Evolutionary conservation across 225 moss, liverwort and hornwort genomes (phyloP).

Genomic region (Sphagnum contortum): DNA sequence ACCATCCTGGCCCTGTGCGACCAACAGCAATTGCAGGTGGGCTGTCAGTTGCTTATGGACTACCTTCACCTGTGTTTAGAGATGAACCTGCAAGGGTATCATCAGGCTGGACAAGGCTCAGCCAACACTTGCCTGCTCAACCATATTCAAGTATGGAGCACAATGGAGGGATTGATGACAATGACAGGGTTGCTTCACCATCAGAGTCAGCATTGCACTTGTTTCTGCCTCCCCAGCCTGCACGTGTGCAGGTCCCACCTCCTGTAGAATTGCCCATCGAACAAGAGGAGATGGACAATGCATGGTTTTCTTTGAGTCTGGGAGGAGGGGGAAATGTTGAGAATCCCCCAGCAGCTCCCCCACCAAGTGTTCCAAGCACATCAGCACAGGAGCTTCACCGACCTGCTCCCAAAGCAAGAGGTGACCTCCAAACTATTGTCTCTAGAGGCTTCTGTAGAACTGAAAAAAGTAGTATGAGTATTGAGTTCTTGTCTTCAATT

Average conservation of each 20-base stretch:
- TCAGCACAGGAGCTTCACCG: slow-evolving; percentile 21
- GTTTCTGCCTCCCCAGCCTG: slow-evolving; percentile 83
- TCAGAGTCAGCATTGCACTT: slow-evolving; percentile 34
- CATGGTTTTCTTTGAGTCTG: slow-evolving; percentile 46
- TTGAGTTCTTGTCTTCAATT: too few relatives aligned
- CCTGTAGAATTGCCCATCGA: too few relatives aligned
- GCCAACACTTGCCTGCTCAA: slow-evolving; percentile 22
- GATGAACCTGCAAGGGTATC: slow-evolving; percentile 31
- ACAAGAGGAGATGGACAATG: slow-evolving; percentile 32
- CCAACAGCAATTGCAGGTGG: slow-evolving; percentile 80
- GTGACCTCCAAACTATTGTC: slow-evolving; percentile 15
- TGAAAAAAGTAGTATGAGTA: too few relatives aligned
- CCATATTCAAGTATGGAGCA: slow-evolving; percentile 54
- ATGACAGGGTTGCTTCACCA: slow-evolving; percentile 68
- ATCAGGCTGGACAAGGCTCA: slow-evolving; percentile 59
- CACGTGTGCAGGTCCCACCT: slow-evolving; percentile 49
- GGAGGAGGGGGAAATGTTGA: slow-evolving; percentile 18
- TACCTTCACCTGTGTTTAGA: slow-evolving; percentile 45
- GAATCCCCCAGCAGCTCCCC: slow-evolving; percentile 1
- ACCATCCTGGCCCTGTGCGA: slow-evolving; percentile 67
- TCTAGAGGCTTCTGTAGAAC: too few relatives aligned
- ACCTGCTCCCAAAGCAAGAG: slow-evolving; percentile 15
- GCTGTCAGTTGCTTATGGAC: slow-evolving; percentile 38
- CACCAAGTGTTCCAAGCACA: slow-evolving; percentile 13
- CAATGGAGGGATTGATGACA: slow-evolving; percentile 50